phyloP scores from a whole-genome alignment of 805 yeast genomes.

The Wickerhamomyces silvicola region DNA sequence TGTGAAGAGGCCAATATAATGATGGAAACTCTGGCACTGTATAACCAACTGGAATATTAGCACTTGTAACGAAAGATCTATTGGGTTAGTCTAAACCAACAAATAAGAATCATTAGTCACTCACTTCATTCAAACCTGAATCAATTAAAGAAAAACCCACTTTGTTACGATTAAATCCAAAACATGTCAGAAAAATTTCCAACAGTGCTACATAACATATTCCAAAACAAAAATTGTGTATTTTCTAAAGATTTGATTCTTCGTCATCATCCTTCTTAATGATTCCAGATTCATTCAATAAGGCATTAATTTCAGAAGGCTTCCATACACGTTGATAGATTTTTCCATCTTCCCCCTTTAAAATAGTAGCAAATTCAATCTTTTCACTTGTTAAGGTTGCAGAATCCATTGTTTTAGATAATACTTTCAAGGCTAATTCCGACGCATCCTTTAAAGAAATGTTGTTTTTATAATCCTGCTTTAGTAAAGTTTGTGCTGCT shows the following conservation, averaged over 20 bases:
- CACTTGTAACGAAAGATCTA: conserved; percentile 35
- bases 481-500: conserved; percentile 91
- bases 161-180: too few species aligned
- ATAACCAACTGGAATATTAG: conserved; percentile 75
- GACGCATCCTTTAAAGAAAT: conserved; percentile 68
- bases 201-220: too few species aligned
- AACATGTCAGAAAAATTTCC: too few species aligned
- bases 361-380: conserved; percentile 85
- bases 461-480: conserved; percentile 90
- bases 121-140: not conserved
- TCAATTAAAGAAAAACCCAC: too few species aligned
- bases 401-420: conserved; percentile 90
- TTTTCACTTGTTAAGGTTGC: conserved; percentile 82
- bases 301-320: conserved; percentile 66
- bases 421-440: conserved; percentile 82
- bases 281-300: conserved; percentile 69
- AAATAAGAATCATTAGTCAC: not conserved
- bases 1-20: conserved; percentile 58
- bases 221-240: not conserved
- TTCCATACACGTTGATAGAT: conserved; percentile 70
- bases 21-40: conserved; percentile 76
- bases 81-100: too few species aligned
- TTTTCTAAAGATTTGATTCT: conserved; percentile 12
- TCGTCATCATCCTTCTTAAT: conserved; percentile 50
- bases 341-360: conserved; percentile 40